Evolutionary conservation across 2,329 filamentous ascomycete genomes (phyloP), one percentile per base, ranked within the genome.

Genomic region (Apiospora malaysiana): DNA sequence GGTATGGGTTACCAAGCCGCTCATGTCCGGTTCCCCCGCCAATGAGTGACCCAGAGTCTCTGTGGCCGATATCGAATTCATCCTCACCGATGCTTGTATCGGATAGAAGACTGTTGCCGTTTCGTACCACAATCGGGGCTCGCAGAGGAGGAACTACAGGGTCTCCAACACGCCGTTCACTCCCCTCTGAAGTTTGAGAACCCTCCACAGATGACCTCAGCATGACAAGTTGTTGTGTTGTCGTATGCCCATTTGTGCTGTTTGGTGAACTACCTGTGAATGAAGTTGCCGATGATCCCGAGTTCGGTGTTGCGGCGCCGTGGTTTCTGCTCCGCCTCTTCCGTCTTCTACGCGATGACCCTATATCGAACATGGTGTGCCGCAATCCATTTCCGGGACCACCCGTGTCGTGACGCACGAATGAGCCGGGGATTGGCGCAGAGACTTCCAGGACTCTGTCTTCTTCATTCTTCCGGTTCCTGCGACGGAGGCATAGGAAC

Each of bases 391-490:
- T 73, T n/a, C 70, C 72, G 18, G 25, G 56, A n/a, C 27, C 42
- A 16, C 69, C 69, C 10, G 74, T 70, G 23, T 72, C 73, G 43
- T 76, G 75, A 16, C 73, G 72, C 51, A 77, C 72, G 65, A 79
- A 78, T 65, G 68, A 77, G 9, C 78, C 77, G 7, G 78, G 76
- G 32, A 79, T 68, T 4, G 78, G 78, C 7, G 76, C 77, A 3
- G 78, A 79, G 16, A 80, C 76, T 47, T 79, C 72, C 25, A 70
- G 68, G 16, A 75, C 71, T 25, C 49, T 42, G 14, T 25, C 46
- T 42, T 69, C 46, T 16, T 59, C 74, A 4, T 69, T 72, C 9
- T 71, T 74, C 14, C 74, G 75, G 9, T 74, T 74, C 21, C 77
- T 76, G 47, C 73, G 75, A 40, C 77, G 73, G 9, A 76, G 70